Conservation (phyloP, 129 eudicot species). For the Logfia minima region DNA sequence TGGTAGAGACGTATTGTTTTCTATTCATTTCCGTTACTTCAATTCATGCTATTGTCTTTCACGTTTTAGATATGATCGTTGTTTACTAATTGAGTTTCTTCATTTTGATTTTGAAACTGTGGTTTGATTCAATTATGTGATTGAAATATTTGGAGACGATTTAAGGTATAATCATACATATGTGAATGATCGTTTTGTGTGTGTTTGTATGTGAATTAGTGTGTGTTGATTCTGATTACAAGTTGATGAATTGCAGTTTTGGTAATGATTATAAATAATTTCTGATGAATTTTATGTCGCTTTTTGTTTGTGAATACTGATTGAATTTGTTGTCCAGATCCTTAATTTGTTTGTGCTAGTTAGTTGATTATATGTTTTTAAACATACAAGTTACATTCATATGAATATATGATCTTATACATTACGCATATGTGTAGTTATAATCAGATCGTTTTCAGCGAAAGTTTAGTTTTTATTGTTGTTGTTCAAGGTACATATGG, state of each 20-base stretch:
- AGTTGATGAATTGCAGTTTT: slow-evolving; percentile 12
- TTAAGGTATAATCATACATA: slow-evolving; percentile 3
- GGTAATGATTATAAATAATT: slow-evolving; percentile 15
- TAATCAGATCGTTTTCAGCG: neutral
- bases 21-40: neutral
- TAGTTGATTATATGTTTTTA: slow-evolving; percentile 11
- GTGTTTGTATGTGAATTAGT: neutral
- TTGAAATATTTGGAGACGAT: neutral
- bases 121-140: slow-evolving; percentile 3
- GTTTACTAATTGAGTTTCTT: neutral
- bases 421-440: neutral
- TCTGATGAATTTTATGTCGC: neutral
- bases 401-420: neutral
- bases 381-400: slow-evolving; percentile 10
- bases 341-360: neutral
- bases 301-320: slow-evolving; percentile 20
- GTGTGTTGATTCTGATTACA: neutral
- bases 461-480: neutral
- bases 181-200: slow-evolving; percentile 4
- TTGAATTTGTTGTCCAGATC: slow-evolving; percentile 17
- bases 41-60: neutral
- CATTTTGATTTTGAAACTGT: neutral
- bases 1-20: neutral
- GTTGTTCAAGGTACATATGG: neutral
- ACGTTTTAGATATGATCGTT: neutral